phyloP scores from a whole-genome alignment of 2,329 filamentous ascomycete genomes.

The Nemania sp. region DNA sequence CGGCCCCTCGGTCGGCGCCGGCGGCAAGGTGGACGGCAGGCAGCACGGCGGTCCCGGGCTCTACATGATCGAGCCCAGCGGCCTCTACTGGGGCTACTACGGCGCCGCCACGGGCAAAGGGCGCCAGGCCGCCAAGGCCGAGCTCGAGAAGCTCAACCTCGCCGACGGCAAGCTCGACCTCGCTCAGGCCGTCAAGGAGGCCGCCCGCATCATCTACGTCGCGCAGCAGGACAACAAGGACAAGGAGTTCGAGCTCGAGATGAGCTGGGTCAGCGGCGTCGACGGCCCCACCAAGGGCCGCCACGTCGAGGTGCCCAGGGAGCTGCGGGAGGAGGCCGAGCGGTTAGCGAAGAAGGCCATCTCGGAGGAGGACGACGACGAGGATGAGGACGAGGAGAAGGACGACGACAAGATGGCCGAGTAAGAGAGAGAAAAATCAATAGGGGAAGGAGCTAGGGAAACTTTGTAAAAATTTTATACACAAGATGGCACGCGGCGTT shows the following conservation, averaged over 20 bases:
- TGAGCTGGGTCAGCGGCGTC: slow-evolving; percentile 92
- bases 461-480: slow-evolving; percentile 34
- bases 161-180: slow-evolving; percentile 76
- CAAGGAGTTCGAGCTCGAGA: slow-evolving; percentile 99
- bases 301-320: slow-evolving; percentile 91
- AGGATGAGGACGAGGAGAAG: slow-evolving; percentile 72
- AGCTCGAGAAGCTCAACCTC: slow-evolving; percentile 96
- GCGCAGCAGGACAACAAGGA: slow-evolving; percentile 99
- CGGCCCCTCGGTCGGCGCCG: slow-evolving; percentile 78
- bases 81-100: slow-evolving; percentile 98
- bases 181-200: slow-evolving; percentile 90
- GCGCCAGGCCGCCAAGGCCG: slow-evolving; percentile 93
- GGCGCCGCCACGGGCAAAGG: slow-evolving; percentile 97
- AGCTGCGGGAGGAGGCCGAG: slow-evolving; percentile 89
- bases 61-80: slow-evolving; percentile 99
- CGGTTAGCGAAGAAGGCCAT: slow-evolving; percentile 87
- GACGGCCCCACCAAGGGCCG: slow-evolving; percentile 89
- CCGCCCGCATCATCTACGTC: slow-evolving; percentile 94
- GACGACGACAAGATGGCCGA: slow-evolving; percentile 88
- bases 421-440: slow-evolving; percentile 51
- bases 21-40: slow-evolving; percentile 76
- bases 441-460: not conserved
- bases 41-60: slow-evolving; percentile 83
- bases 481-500: slow-evolving; percentile 23
- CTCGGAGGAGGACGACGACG: slow-evolving; percentile 85